Evolutionary conservation across 768 basidiomycete species (phyloP).

Genomic region (Mrakia hoshinonis): DNA sequence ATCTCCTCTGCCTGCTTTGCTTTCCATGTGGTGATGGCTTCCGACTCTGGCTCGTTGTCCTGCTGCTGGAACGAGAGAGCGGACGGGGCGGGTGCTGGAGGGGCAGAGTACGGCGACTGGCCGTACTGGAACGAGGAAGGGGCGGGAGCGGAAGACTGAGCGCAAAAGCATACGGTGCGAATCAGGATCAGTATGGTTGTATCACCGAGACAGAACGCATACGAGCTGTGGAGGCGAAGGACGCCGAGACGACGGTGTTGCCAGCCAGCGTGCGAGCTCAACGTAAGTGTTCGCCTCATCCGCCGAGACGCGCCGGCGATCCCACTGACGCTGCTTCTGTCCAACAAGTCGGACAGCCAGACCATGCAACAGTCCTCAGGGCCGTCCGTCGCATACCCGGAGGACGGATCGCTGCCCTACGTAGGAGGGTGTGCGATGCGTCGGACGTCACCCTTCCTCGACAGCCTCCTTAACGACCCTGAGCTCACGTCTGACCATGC

Average conservation of each 20-base stretch:
- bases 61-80: constrained; percentile 1
- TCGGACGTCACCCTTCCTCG: not conserved
- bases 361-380: too few species aligned
- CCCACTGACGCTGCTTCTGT: too few species aligned
- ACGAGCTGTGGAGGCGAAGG: not conserved
- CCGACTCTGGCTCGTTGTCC: constrained; percentile 15
- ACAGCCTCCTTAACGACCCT: too few species aligned
- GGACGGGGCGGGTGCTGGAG: not conserved
- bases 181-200: not conserved
- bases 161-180: not conserved
- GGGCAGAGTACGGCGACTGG: constrained; percentile 25
- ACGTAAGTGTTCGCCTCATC: not conserved
- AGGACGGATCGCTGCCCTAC: too few species aligned
- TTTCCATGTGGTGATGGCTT: constrained; percentile 20
- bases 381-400: too few species aligned
- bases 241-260: too few species aligned
- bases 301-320: too few species aligned
- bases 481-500: too few species aligned
- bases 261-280: too few species aligned
- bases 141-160: not conserved
- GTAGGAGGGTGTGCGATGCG: too few species aligned
- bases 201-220: not conserved
- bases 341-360: too few species aligned
- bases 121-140: constrained; percentile 20
- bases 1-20: constrained; percentile 25